Percentiles rank a stretch among this genome's conserved stretches.
These are phyloP conservation scores for Carnegiea gigantea DNA, from an alignment of 179 eudicot species.

Conservation along the genomic window DNA sequence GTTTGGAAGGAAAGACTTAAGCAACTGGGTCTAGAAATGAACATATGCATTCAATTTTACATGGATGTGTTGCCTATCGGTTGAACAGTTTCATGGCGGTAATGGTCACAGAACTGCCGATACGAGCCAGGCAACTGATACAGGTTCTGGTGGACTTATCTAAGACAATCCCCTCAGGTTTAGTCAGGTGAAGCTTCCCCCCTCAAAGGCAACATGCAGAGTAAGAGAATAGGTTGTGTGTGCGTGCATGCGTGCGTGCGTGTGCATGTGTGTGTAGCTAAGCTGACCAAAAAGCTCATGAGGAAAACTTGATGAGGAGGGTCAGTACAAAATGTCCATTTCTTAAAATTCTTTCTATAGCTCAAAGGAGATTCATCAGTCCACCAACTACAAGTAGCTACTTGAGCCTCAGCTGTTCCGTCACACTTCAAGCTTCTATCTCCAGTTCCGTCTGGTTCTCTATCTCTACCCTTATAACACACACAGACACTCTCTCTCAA, in stretches of 20 bases:
- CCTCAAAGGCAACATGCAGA: slow-evolving; percentile 19
- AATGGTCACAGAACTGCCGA: not conserved
- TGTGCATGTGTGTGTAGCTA: not conserved
- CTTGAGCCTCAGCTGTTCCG: not conserved
- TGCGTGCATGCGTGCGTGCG: too few relatives aligned
- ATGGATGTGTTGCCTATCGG: slow-evolving; percentile 23
- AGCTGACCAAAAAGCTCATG: slow-evolving; percentile 37
- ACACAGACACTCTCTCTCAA: not conserved
- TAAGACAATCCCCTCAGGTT: not conserved
- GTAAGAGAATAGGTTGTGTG: not conserved
- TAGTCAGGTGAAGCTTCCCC: not conserved
- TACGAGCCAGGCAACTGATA: slow-evolving; percentile 8
- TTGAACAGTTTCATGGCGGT: not conserved
- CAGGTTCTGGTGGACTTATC: not conserved
- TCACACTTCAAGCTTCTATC: slow-evolving; percentile 1
- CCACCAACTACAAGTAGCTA: slow-evolving; percentile 21
- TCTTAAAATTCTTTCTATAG: not conserved
- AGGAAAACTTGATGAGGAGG: slow-evolving; percentile 27
- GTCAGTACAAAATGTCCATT: slow-evolving; percentile 4
- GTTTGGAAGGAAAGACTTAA: not conserved
- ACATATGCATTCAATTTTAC: not conserved
- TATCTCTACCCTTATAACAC: not conserved
- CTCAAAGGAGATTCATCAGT: not conserved
- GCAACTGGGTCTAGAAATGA: not conserved
- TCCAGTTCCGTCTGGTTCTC: not conserved